Conservation (phyloP, 2,329 filamentous ascomycete species). For the Fusarium napiforme region DNA sequence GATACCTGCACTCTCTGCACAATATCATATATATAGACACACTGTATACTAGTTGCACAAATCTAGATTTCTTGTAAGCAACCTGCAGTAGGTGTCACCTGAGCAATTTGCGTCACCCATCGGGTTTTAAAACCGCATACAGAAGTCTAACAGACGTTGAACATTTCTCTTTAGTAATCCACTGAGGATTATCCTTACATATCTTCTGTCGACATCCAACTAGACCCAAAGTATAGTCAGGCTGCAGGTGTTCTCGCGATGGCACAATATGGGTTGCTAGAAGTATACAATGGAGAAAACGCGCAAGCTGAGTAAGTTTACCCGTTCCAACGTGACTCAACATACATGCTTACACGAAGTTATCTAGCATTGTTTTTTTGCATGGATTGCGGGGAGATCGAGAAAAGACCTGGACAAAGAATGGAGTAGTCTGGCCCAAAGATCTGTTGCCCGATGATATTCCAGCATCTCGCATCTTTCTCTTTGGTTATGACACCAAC, state of each 20-base stretch:
- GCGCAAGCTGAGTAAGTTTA: background rate
- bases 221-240: background rate
- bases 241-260: fast-evolving
- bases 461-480: background rate
- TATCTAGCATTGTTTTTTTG: background rate
- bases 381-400: background rate
- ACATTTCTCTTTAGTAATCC: background rate
- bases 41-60: too few relatives aligned
- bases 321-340: fast-evolving
- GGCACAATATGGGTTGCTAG: background rate
- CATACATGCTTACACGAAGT: fast-evolving
- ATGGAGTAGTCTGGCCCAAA: fast-evolving
- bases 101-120: too few relatives aligned
- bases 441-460: background rate
- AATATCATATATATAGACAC: too few relatives aligned
- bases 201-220: too few relatives aligned
- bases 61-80: background rate
- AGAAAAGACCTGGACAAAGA: background rate
- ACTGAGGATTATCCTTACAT: fast-evolving
- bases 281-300: background rate
- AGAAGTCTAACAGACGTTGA: too few relatives aligned
- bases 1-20: too few relatives aligned
- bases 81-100: too few relatives aligned
- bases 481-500: background rate
- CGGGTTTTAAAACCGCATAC: too few relatives aligned